Percentiles rank a stretch among this genome's conserved stretches.
phyloP scores from a whole-genome alignment of 164 flowering plant genomes.

The Umbellularia californica region DNA sequence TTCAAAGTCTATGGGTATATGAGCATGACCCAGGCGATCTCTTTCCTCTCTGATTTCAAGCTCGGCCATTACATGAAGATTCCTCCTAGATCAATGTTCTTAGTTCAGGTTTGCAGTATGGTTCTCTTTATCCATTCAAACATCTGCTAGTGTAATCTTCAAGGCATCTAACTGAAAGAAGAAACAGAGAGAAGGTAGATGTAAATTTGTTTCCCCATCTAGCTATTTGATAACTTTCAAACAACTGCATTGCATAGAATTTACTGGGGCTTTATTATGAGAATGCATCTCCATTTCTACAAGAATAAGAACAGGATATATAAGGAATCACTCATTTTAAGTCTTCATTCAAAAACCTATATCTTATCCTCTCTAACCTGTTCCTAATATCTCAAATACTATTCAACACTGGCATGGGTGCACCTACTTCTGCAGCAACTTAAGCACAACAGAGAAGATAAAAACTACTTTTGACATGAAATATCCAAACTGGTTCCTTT shows the following conservation, averaged over 20 bases:
- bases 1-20: conserved; percentile 76
- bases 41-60: conserved; percentile 73
- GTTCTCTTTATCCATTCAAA: not conserved
- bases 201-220: not conserved
- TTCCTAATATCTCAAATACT: too few species aligned
- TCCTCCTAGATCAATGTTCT: conserved; percentile 73
- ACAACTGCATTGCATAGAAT: too few species aligned
- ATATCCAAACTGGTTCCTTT: not conserved
- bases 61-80: conserved; percentile 87
- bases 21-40: conserved; percentile 67
- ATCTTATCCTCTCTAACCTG: too few species aligned
- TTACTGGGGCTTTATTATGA: too few species aligned
- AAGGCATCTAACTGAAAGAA: not conserved
- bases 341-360: too few species aligned
- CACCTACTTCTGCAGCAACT: too few species aligned
- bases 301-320: too few species aligned
- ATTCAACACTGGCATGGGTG: too few species aligned
- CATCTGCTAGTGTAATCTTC: not conserved
- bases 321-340: too few species aligned
- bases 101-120: conserved; percentile 48
- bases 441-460: not conserved
- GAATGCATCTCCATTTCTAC: too few species aligned
- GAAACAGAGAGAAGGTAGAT: not conserved
- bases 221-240: too few species aligned
- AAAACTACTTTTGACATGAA: too few species aligned